Evolutionary conservation across 257 asterid species (phyloP).

Genomic region (Paraleonurus japonicus): DNA sequence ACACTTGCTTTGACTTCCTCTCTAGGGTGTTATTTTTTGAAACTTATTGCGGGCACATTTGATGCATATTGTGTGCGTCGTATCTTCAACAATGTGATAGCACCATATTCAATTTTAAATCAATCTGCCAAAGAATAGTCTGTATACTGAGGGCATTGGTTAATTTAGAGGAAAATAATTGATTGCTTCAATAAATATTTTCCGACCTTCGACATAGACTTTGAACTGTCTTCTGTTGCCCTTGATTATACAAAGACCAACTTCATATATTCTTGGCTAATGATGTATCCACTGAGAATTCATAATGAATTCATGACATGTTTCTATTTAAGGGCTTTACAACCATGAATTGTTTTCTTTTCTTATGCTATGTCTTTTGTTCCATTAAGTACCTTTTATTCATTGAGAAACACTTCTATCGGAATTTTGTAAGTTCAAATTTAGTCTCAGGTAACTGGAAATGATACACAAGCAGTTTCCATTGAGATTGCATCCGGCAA

Average conservation of each 20-base stretch:
- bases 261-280: neutral
- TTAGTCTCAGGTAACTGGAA: neutral
- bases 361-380: neutral
- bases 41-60: neutral
- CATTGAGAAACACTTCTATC: neutral
- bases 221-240: neutral
- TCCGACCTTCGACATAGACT: neutral
- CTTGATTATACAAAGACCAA: neutral
- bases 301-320: neutral
- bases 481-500: neutral
- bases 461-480: conserved; percentile 1
- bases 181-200: neutral
- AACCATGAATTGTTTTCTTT: neutral
- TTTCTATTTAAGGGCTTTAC: neutral
- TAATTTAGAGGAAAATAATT: neutral
- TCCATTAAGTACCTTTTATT: neutral
- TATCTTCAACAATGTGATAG: neutral
- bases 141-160: neutral
- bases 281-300: neutral
- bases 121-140: neutral
- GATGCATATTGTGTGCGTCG: neutral
- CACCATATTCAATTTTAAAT: neutral
- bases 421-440: neutral
- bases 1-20: neutral
- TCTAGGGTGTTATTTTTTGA: neutral